phyloP scores from a whole-genome alignment of 352 stramenopile species.

The Phytophthora pseudosyringae region DNA sequence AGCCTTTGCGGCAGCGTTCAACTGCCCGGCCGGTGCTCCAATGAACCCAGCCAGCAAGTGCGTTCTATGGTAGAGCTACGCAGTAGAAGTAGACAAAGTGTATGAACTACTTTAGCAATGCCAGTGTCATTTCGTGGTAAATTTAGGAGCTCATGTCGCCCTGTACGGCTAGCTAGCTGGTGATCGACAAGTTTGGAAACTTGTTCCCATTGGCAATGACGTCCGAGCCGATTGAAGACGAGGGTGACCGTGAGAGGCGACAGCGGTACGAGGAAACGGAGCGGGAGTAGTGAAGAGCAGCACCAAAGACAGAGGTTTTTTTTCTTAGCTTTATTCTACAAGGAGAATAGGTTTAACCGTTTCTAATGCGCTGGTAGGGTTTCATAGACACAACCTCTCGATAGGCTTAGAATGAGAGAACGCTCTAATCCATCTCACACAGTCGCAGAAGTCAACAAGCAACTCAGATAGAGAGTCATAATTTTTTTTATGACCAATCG shows the following conservation, averaged over 20 bases:
- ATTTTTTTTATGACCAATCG: no score
- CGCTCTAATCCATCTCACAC: no score
- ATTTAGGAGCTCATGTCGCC: slow-evolving; percentile 9
- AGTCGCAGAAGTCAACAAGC: no score
- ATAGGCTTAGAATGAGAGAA: no score
- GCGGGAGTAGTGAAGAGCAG: no score
- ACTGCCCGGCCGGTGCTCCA: slow-evolving; percentile 39
- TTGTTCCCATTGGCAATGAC: not conserved
- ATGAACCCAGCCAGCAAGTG: slow-evolving; percentile 71
- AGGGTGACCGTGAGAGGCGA: slow-evolving; percentile 39
- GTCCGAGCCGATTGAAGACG: slow-evolving; percentile 13
- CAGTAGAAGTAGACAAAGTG: slow-evolving; percentile 6
- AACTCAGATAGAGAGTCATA: no score
- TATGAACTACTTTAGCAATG: slow-evolving; percentile 9
- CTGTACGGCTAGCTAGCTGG: not conserved
- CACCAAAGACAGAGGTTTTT: no score
- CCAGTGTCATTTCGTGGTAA: slow-evolving; percentile 4
- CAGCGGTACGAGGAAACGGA: slow-evolving; percentile 53
- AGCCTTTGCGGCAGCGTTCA: slow-evolving; percentile 58
- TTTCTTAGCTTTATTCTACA: no score
- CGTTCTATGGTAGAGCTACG: slow-evolving; percentile 42
- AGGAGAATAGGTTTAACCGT: no score
- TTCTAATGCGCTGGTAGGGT: no score
- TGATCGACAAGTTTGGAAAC: not conserved
- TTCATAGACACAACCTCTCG: no score